Evolutionary conservation across 176 grass and related monocot species (phyloP), one percentile per base, ranked within the genome.

Genomic region (Hyparrhenia diplandra): DNA sequence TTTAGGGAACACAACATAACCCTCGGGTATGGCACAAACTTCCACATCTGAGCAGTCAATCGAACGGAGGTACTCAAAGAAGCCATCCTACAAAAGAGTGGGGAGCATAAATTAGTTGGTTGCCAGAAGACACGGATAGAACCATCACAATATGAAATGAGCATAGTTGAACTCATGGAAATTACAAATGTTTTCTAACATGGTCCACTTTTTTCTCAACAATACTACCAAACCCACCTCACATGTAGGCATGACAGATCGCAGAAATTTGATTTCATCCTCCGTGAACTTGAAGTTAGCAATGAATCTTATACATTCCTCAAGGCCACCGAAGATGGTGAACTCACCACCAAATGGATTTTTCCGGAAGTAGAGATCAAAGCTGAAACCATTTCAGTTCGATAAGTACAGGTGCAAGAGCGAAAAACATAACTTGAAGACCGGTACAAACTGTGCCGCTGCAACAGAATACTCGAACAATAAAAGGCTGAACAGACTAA

Each of bases 301-400:
- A 64, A 98, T 88, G 25, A 98, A 87, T 18, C 91, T 85, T 74
- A 98, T 85, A 59, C 95, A 98, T 90, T 98, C 95, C 67, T 98
- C 95, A 35, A 98, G 91, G 71, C 95, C 95, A 76, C 88, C 95
- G 43, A 98, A 98, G 39, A 98, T 89, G 63, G 95, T 89, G 77
- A 94, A 98, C 75, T 98, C 95, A 23, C 95, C 95, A 12, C 88
- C 84, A 74, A 98, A 98, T 23, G 95, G 95, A 54, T 76, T 98
- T 79, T 98, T 98, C 51, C 92, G 89, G 45, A 98, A 98, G 85
- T 95, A 98, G 30, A 98, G 72, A 89, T 98, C 95, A 80, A 95
- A 95, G 5, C 95, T 98, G 86, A 69, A 87, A 90, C 51, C 23
- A 72, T 81, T 85, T 37, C 52, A 39, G 64, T 62, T 63, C 13